A percentile compares a stretch with the other conserved stretches of the same genome.
Conservation (phyloP, 805 yeast genomes). For the Candida adriatica region DNA sequence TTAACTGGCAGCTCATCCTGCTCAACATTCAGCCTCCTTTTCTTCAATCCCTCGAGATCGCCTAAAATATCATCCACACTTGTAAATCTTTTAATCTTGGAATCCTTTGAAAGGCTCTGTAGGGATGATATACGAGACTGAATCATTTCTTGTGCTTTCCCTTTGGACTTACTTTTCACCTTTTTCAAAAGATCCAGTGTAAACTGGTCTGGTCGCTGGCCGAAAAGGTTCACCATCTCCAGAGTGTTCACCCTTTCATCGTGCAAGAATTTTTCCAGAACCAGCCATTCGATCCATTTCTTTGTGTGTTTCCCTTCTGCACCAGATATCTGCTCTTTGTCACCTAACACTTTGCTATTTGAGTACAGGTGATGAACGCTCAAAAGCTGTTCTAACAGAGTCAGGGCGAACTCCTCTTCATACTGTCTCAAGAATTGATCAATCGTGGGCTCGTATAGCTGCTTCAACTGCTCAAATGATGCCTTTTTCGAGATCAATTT, state of each 20-base stretch:
- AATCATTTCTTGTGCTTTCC: too few relatives aligned
- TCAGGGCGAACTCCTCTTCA: constrained; percentile 19
- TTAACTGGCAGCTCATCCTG: constrained; percentile 6
- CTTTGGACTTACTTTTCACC: constrained; percentile 2
- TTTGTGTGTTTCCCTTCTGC: constrained; percentile 6
- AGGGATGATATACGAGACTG: neutral
- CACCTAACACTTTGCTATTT: constrained; percentile 6
- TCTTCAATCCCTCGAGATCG: constrained; percentile 26
- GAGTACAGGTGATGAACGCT: constrained; percentile 10
- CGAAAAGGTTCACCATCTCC: constrained; percentile 11
- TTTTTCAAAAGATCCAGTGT: constrained; percentile 7
- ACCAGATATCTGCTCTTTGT: constrained; percentile 1
- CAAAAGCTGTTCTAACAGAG: constrained; percentile 13
- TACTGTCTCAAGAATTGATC: constrained; percentile 11
- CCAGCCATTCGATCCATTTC: constrained; percentile 15
- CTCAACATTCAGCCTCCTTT: constrained; percentile 12
- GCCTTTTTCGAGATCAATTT: constrained; percentile 27
- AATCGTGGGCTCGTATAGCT: constrained; percentile 26
- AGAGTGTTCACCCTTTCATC: constrained; percentile 1
- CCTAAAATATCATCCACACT: constrained; percentile 20
- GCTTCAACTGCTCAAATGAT: constrained; percentile 20
- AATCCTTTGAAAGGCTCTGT: constrained; percentile 2
- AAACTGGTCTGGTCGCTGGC: constrained; percentile 10
- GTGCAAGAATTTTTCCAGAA: constrained; percentile 3
- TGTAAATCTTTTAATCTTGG: constrained; percentile 3